Percentiles rank a stretch among this genome's conserved stretches.
These are phyloP conservation scores for Pseudogymnoascus sp. DNA, from an alignment of 2,329 filamentous ascomycete species.

Conservation along the genomic window DNA sequence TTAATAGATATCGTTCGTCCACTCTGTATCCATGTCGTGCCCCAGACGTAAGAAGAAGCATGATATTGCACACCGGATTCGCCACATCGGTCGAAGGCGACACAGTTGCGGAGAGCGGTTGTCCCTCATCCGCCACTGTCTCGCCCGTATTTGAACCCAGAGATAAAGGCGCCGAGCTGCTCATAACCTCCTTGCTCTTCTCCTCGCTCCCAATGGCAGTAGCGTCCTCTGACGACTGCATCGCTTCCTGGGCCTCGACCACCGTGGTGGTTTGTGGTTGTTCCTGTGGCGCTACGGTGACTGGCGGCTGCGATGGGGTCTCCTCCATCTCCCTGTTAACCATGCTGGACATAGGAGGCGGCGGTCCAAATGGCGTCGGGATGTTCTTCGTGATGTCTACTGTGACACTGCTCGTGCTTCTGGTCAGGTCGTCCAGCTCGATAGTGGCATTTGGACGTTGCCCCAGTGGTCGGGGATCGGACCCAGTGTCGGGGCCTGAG, in stretches of 20 bases:
- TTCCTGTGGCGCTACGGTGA: neutral
- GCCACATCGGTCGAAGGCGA: conserved; percentile 26
- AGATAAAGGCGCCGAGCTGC: neutral
- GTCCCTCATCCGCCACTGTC: neutral
- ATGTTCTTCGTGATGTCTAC: neutral
- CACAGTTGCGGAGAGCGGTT: conserved; percentile 1
- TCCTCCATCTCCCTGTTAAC: conserved; percentile 8
- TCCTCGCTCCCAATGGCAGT: neutral
- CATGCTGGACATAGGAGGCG: neutral
- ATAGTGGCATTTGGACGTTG: conserved; percentile 1
- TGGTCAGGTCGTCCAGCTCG: conserved; percentile 8
- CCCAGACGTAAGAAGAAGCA: conserved; percentile 71
- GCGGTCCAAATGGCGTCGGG: neutral
- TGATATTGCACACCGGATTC: conserved; percentile 57
- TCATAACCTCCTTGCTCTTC: conserved; percentile 5
- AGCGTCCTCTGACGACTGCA: conserved; percentile 1
- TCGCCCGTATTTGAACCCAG: neutral
- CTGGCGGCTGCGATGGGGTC: neutral
- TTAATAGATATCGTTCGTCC: conserved; percentile 74
- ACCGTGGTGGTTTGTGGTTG: neutral
- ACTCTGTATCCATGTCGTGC: conserved; percentile 84
- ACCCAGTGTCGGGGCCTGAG: conserved; percentile 2
- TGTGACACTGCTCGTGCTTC: conserved; percentile 9
- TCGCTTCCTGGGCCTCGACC: neutral
- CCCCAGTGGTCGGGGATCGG: neutral